Base-by-base conservation (phyloP, 1,284 basidiomycete species). In the Microbotryomycetes sp. region DNA sequence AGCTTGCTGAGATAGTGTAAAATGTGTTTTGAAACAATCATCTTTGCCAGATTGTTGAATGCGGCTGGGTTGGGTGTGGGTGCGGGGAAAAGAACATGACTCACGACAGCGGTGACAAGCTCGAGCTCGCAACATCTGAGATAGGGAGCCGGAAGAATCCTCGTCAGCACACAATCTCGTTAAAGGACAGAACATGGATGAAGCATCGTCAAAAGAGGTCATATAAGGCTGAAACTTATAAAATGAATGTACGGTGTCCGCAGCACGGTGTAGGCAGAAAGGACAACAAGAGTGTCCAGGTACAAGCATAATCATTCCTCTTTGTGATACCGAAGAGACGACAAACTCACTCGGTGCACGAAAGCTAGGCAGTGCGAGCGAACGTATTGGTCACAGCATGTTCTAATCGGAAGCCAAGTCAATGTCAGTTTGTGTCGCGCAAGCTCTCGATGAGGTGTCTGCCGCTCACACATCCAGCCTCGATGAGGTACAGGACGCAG, bases 201-300 rank as follows among this genome's bases (percentile, higher is more conserved):
- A 12, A 22, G 6, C 15, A 22, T n/a, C 30, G 36, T 42, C 23
- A 23, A 15, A 7, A 55, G 42, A 26, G 22, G 52, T 54, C 52
- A 45, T 26, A n/a, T 30, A 56, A 56, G 55, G 55, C 55, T 56
- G 55, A 56, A 56, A 56, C 55, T 56, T 56, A 49, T 48, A 12
- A 48, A 25, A 26, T 48, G 7, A 22, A 4, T 15, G 28, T 6
- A 48, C n/a, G 31, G 23, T 0, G 12, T 22, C 14, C 30, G 5
- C 3, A 15, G 52, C 29, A n/a, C 28, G 51, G 28, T 25, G 23
- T 19, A 53, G 51, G 1, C 14, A 32, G 29, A 53, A 7, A 53
- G 25, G 1, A 6, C 3, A 14, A 31, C 1, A n/a, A 6, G 28
- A 6, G 15, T 45, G 22, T 22, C 25, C 31, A 29, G 47, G 23